Evolutionary conservation across 306 rosid genomes (phyloP), one percentile per base, ranked within the genome.

Genomic region (Datisca glomerata): DNA sequence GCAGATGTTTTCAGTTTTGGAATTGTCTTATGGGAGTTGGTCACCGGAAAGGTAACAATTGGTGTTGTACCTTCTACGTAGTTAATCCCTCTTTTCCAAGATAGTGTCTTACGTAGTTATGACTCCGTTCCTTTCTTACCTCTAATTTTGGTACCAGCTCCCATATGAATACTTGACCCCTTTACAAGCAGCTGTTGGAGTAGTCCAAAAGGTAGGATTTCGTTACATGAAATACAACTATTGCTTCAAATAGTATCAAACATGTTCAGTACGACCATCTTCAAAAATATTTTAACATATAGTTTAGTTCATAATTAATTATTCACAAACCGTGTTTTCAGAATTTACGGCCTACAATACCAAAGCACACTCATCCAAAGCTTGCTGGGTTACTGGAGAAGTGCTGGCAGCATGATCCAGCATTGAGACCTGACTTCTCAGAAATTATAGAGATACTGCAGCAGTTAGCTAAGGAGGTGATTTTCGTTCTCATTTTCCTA

Each of bases 1-100:
- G 99, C 96, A 43, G 99, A 91, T 53, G 82, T 91, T 60, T 85
- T 91, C 67, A 91, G 99, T 73, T 91, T 91, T 42, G 99, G 71
- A 61, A 24, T 91, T 54, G 96, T 91, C 50, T 60, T 85, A 28
- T 91, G 96, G 99, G 99, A 91, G 63, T 66, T 85, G 39, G 74
- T 80, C 43, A 80, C 99, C 9, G 94, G 94, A 64, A 91, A 75
- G 99, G 99, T 91, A 78, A 53, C 57, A 28, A 55, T 54, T 43
- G 37, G 34, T 36, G 29, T 19, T n/a, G n/a, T n/a, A n/a, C n/a
- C n/a, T n/a, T n/a, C n/a, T n/a, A n/a, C n/a, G n/a, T n/a, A n/a
- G n/a, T n/a, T n/a, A n/a, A n/a, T n/a, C n/a, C n/a, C n/a, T n/a
- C n/a, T n/a, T n/a, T n/a, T n/a, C n/a, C n/a, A n/a, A n/a, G n/a